These are phyloP conservation scores for Panellus pusillus DNA, from an alignment of 768 basidiomycete species.

Conservation along the genomic window DNA sequence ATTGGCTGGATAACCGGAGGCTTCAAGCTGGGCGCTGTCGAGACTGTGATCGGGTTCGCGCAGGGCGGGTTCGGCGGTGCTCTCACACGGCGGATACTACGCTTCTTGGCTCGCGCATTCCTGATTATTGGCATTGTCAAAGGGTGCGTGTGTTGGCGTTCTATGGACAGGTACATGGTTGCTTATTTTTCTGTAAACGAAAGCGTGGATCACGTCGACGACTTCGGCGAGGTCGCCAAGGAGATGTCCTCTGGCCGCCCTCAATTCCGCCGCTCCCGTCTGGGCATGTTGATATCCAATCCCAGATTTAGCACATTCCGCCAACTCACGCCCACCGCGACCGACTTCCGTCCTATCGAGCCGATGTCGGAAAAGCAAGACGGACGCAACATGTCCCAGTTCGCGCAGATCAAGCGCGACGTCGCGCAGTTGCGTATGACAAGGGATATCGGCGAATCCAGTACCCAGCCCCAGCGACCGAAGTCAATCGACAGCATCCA, in stretches of 20 bases:
- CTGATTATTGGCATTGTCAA: constrained; percentile 64
- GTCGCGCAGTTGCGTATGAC: neutral
- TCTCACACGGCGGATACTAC: constrained; percentile 57
- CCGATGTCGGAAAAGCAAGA: neutral
- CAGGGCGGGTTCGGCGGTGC: constrained; percentile 50
- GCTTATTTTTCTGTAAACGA: neutral
- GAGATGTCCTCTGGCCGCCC: constrained; percentile 34
- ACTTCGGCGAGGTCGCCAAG: constrained; percentile 46
- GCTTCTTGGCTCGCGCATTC: constrained; percentile 52
- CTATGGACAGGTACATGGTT: neutral
- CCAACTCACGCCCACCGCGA: constrained; percentile 48
- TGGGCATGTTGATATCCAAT: constrained; percentile 52
- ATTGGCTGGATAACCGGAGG: constrained; percentile 66
- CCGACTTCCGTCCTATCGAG: constrained; percentile 26
- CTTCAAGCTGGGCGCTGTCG: constrained; percentile 61
- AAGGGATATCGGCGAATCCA: too few relatives aligned
- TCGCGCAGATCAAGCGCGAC: constrained; percentile 8
- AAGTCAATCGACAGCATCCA: constrained; percentile 8
- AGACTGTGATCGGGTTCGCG: constrained; percentile 65
- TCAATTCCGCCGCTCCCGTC: constrained; percentile 35
- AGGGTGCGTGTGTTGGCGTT: constrained; percentile 49
- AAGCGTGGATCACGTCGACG: constrained; percentile 56
- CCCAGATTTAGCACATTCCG: constrained; percentile 56
- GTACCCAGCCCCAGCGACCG: constrained; percentile 5
- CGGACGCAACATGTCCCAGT: constrained; percentile 7